Percentiles rank a stretch among this genome's conserved stretches.
Conservation (phyloP, 2,329 filamentous ascomycete genomes). For the Phialophora verrucosa region DNA sequence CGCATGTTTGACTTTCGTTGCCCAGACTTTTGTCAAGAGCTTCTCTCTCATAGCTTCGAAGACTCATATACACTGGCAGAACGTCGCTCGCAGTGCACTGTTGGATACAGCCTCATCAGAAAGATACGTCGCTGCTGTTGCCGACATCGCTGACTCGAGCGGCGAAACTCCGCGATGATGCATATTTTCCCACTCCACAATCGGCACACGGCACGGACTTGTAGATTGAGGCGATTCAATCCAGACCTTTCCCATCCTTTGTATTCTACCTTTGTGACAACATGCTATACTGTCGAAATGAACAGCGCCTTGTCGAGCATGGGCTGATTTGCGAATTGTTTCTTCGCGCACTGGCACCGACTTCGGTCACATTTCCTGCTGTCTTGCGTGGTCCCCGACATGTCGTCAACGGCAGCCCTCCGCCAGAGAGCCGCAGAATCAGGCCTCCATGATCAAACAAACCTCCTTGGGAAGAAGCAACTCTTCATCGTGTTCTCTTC, state of each 20-base stretch:
- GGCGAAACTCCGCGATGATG: constrained; percentile 9
- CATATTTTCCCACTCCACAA: constrained; percentile 12
- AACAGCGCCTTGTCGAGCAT: neutral
- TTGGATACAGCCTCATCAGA: neutral
- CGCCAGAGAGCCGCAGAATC: constrained; percentile 18
- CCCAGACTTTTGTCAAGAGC: neutral
- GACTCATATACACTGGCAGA: neutral
- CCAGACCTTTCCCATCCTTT: neutral
- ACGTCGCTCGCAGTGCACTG: neutral
- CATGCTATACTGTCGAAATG: neutral
- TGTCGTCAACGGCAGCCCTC: constrained; percentile 10
- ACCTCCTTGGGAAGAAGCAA: constrained; percentile 12
- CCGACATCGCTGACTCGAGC: constrained; percentile 7
- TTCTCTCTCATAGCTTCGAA: neutral
- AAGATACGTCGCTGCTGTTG: neutral
- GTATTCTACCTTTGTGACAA: neutral
- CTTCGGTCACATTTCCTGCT: neutral
- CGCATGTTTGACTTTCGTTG: neutral
- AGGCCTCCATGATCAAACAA: constrained; percentile 24
- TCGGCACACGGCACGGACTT: constrained; percentile 17
- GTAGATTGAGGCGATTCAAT: neutral
- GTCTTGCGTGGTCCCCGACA: neutral
- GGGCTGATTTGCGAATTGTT: neutral
- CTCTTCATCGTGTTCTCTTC: constrained; percentile 54
- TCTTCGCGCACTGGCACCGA: neutral